A percentile compares a stretch with the other conserved stretches of the same genome.
phyloP scores from a whole-genome alignment of 495 filamentous ascomycete genomes.

The Penicillium argentinense region DNA sequence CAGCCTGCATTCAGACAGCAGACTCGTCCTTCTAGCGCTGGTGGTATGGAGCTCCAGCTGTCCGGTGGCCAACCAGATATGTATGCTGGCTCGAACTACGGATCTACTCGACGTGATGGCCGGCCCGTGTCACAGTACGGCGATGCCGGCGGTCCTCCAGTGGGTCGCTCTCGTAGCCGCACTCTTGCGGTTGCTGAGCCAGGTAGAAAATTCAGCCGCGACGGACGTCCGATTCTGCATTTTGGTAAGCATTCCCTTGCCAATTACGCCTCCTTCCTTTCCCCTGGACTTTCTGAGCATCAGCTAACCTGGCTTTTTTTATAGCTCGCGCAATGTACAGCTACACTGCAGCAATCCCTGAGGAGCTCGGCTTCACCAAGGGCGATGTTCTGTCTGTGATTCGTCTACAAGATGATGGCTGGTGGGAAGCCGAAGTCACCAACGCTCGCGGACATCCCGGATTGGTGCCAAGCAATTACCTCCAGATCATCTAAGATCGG shows the following conservation, averaged over 20 bases:
- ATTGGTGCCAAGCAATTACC: conserved; percentile 95
- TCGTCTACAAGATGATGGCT: conserved; percentile 93
- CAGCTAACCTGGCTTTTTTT: neutral
- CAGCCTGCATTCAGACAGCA: conserved; percentile 59
- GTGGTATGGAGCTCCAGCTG: conserved; percentile 80
- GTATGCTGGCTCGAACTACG: conserved; percentile 49
- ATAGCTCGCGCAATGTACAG: conserved; percentile 89
- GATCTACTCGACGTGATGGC: conserved; percentile 50
- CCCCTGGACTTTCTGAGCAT: conserved; percentile 12
- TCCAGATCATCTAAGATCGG: conserved; percentile 59
- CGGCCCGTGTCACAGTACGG: conserved; percentile 64
- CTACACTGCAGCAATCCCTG: conserved; percentile 91
- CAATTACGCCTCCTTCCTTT: no score
- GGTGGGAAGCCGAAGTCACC: conserved; percentile 98
- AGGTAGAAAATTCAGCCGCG: conserved; percentile 73
- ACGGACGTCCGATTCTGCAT: conserved; percentile 85
- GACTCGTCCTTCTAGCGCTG: conserved; percentile 63
- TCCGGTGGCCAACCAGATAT: conserved; percentile 52
- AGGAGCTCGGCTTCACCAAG: conserved; percentile 91
- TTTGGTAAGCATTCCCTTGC: conserved; percentile 68
- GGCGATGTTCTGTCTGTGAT: conserved; percentile 90
- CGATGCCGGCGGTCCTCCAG: conserved; percentile 42
- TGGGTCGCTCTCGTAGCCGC: conserved; percentile 70
- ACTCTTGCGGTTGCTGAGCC: conserved; percentile 64
- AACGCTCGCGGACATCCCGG: conserved; percentile 72